Conservation (phyloP, 768 basidiomycete genomes). For the Phlegmacium glaucopus region DNA sequence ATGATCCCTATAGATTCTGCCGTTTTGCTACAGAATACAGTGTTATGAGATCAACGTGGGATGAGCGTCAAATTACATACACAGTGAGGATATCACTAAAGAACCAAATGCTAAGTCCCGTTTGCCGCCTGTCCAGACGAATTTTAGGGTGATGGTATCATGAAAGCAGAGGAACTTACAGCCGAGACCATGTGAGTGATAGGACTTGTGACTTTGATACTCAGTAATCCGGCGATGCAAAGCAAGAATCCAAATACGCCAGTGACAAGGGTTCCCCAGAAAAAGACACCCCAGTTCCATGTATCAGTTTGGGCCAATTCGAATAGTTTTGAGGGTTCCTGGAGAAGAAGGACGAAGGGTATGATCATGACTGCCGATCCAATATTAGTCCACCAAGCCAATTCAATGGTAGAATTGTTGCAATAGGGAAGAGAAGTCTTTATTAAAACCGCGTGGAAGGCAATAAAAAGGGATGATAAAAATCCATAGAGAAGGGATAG, state of each 20-base stretch:
- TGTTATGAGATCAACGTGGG: neutral
- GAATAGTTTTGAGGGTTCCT: constrained; percentile 45
- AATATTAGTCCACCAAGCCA: constrained; percentile 78
- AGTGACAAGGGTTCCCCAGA: constrained; percentile 65
- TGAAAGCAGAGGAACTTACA: constrained; percentile 36
- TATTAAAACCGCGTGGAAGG: constrained; percentile 72
- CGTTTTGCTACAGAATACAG: constrained; percentile 47
- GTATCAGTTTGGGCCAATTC: constrained; percentile 32
- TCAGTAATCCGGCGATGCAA: constrained; percentile 73
- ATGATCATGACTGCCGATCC: constrained; percentile 64
- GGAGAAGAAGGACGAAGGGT: constrained; percentile 57
- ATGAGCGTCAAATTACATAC: constrained; percentile 39
- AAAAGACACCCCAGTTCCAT: constrained; percentile 53
- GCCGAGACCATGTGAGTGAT: constrained; percentile 85
- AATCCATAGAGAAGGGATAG: constrained; percentile 68
- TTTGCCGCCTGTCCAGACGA: constrained; percentile 62
- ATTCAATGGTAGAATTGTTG: constrained; percentile 67
- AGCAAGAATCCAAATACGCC: constrained; percentile 82
- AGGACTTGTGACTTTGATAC: constrained; percentile 80
- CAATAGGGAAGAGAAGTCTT: constrained; percentile 67
- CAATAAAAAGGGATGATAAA: constrained; percentile 71
- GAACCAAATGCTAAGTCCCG: constrained; percentile 71
- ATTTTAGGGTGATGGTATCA: constrained; percentile 11
- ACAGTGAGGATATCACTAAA: constrained; percentile 72
- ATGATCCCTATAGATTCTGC: constrained; percentile 65